Conservation (phyloP, 441 rosid genomes). For the Gossypium schwendimanii region DNA sequence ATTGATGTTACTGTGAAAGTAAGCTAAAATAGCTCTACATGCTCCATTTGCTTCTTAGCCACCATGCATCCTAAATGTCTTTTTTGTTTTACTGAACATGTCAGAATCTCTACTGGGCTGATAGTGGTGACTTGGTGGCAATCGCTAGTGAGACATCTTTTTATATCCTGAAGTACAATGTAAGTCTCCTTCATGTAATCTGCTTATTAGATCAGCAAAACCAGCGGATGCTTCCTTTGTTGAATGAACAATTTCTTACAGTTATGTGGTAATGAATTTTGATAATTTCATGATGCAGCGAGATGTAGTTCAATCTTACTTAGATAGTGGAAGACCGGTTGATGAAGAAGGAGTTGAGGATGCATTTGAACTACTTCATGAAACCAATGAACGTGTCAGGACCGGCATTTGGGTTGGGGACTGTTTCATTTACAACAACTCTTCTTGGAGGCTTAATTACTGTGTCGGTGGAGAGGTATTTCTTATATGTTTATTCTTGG, state of each 20-base stretch:
- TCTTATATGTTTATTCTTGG: slow-evolving; percentile 12
- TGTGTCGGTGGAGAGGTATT: slow-evolving; percentile 99
- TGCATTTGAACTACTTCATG: slow-evolving; percentile 96
- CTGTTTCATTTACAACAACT: slow-evolving; percentile 92
- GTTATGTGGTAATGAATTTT: slow-evolving; percentile 14
- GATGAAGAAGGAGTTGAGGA: slow-evolving; percentile 98
- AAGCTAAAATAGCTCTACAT: slow-evolving; percentile 26
- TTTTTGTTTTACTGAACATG: slow-evolving; percentile 19
- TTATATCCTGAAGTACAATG: slow-evolving; percentile 91
- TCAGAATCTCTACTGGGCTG: slow-evolving; percentile 98
- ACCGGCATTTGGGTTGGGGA: slow-evolving; percentile 99
- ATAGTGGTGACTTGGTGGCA: slow-evolving; percentile 96
- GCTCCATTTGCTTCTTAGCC: slow-evolving; percentile 13
- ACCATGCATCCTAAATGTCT: slow-evolving; percentile 8
- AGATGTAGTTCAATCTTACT: slow-evolving; percentile 69
- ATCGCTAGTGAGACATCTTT: slow-evolving; percentile 92
- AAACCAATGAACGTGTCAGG: slow-evolving; percentile 92
- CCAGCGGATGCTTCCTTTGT: neutral
- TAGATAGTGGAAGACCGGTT: slow-evolving; percentile 76
- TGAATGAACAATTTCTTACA: neutral
- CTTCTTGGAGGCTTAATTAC: slow-evolving; percentile 95
- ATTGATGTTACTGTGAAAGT: slow-evolving; percentile 95
- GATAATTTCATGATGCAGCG: slow-evolving; percentile 50
- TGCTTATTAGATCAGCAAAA: slow-evolving; percentile 4
- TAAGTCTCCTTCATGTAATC: slow-evolving; percentile 26